Evolutionary conservation across 176 grass and related monocot species (phyloP).

Genomic region (Carex pumila): DNA sequence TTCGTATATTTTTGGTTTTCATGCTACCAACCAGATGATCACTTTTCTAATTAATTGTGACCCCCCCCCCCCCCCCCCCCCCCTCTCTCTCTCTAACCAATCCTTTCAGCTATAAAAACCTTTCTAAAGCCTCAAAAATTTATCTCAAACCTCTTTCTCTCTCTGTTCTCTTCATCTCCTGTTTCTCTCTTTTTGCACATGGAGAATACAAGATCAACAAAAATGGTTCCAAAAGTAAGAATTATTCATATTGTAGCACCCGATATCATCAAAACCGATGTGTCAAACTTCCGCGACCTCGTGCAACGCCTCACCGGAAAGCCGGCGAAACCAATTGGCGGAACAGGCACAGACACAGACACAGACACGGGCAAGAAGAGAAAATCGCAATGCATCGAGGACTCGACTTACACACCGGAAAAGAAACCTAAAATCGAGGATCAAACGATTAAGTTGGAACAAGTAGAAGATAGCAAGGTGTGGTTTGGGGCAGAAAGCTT

Average conservation of each 20-base stretch:
- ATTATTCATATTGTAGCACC: conserved; percentile 57
- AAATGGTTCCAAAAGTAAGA: conserved; percentile 42
- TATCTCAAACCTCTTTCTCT: background rate
- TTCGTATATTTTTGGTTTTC: background rate
- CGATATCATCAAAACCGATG: conserved; percentile 61
- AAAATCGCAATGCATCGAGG: background rate
- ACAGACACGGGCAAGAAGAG: background rate
- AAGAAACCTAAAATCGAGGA: conserved; percentile 10
- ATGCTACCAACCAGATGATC: background rate
- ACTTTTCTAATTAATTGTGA: background rate
- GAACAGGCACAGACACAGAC: background rate
- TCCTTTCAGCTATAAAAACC: background rate
- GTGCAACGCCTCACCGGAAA: conserved; percentile 66
- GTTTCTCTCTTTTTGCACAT: conserved; percentile 23
- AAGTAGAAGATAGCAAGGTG: background rate
- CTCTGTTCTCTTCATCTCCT: background rate
- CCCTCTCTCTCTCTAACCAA: too few relatives aligned
- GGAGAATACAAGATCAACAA: conserved; percentile 7
- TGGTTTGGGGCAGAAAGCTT: background rate
- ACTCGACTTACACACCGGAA: background rate
- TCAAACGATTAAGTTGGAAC: background rate
- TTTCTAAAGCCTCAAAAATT: background rate
- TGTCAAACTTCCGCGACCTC: conserved; percentile 56
- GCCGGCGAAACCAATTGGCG: background rate
- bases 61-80: background rate